Evolutionary conservation across 768 basidiomycete genomes (phyloP), one percentile per base, ranked within the genome.

Genomic region (Tulasnella calospora): DNA sequence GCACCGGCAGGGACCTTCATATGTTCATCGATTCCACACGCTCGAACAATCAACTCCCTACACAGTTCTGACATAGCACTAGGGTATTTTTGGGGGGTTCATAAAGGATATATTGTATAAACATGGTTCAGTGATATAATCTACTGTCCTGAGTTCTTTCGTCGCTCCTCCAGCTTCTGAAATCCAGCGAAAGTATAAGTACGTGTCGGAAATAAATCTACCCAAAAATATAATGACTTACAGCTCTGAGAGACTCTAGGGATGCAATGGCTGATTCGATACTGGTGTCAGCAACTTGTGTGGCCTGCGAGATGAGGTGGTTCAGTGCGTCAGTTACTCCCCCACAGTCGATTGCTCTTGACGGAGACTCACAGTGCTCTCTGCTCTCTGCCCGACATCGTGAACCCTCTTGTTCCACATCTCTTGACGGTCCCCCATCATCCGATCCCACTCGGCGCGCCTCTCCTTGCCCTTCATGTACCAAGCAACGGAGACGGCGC

Each of bases 381-480:
- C 38, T 40, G 40, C 73, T 33, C 47, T 71, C 9, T 71, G 71
- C 33, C 71, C 41, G 15, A 71, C 41, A 8, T 71, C 41, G 2
- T 69, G 67, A 10, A 69, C 8, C 21, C 36, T 40, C 35, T 15
- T 51, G 17, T 47, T 21, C 46, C 35, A 36, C 41, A 38, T 13
- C 55, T 21, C 35, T 27, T 77, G 57, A 27, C 40, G 30, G 19
- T 61, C 57, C 23, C 3, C 12, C 33, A 51, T 27, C 35, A 70
- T 44, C 67, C 40, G 33, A 41, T 69, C 78, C 71, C 36, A 47
- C 72, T 51, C 71, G 47, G 71, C 44, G 15, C 35, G 57, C 47
- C 47, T 55, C 51, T 79, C 79, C 40, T 76, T 79, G 61, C 41
- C 57, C 74, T 79, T 75, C 55, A 76, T 76, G 38, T 74, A 79